Conservation (phyloP, 2,329 filamentous ascomycete genomes). For the Paramyrothecium roridum region DNA sequence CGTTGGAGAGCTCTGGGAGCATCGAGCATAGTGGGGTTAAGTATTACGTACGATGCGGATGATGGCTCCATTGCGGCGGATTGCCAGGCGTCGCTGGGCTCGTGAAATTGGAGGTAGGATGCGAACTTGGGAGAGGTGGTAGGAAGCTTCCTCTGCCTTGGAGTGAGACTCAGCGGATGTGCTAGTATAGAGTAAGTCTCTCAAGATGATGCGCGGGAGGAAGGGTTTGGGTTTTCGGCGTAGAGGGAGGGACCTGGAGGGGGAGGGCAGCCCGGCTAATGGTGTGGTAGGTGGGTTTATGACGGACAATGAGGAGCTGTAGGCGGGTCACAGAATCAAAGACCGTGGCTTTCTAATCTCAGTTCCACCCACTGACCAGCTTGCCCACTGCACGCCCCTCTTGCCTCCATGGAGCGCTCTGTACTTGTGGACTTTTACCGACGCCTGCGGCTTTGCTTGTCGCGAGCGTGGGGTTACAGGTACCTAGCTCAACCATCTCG, state of each 20-base stretch:
- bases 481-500: not conserved
- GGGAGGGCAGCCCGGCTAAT: not conserved
- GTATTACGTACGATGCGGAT: slow-evolving; percentile 32
- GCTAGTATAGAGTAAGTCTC: not conserved
- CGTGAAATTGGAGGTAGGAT: not conserved
- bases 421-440: not conserved
- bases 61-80: slow-evolving; percentile 12
- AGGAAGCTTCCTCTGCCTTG: not conserved
- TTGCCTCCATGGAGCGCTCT: not conserved
- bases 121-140: not conserved
- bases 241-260: not conserved
- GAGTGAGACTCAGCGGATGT: not conserved
- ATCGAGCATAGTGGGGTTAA: slow-evolving; percentile 11
- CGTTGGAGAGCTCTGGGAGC: not conserved
- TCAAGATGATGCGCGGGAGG: not conserved
- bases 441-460: not conserved
- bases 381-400: not conserved
- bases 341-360: not conserved
- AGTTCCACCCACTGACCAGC: not conserved
- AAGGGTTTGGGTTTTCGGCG: not conserved
- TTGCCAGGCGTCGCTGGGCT: not conserved
- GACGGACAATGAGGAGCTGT: not conserved
- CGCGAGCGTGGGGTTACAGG: too few relatives aligned
- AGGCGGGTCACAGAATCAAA: not conserved
- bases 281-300: not conserved